A percentile compares a stretch with the other conserved stretches of the same genome.
Conservation (phyloP, 2,329 filamentous ascomycete species). For the Pseudocercospora eumusae region DNA sequence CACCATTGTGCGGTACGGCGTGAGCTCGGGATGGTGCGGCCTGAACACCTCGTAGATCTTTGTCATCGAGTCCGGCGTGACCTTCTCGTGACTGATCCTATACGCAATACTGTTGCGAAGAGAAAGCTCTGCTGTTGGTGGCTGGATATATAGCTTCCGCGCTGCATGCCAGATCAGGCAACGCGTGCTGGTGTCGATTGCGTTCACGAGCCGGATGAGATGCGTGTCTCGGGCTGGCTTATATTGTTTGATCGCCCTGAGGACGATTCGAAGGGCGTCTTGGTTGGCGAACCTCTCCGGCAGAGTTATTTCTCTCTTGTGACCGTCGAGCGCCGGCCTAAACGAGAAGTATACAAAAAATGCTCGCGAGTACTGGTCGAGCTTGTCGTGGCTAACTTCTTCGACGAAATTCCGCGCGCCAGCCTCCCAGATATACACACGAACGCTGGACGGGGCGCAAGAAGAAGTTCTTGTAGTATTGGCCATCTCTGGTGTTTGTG, state of each 20-base stretch:
- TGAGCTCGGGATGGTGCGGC: background rate
- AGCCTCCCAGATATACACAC: background rate
- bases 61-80: slow-evolving; percentile 11
- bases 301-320: background rate
- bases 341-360: too few relatives aligned
- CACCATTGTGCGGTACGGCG: slow-evolving; percentile 13
- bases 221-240: background rate
- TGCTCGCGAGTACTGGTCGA: too few relatives aligned
- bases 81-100: slow-evolving; percentile 9
- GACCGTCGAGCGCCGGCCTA: too few relatives aligned
- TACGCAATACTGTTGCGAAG: slow-evolving; percentile 10
- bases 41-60: slow-evolving; percentile 9
- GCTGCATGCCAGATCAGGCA: slow-evolving; percentile 17
- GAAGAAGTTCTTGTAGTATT: background rate
- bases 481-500: slow-evolving; percentile 2
- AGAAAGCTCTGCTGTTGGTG: background rate
- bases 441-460: background rate
- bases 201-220: slow-evolving; percentile 8
- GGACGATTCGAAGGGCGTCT: slow-evolving; percentile 14
- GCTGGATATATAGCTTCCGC: slow-evolving; percentile 6
- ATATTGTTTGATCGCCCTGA: slow-evolving; percentile 9
- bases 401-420: slow-evolving; percentile 2
- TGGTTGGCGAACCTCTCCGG: slow-evolving; percentile 10
- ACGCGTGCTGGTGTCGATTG: background rate
- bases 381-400: slow-evolving; percentile 8